phyloP scores from a whole-genome alignment of 352 stramenopile genomes.

The Phytopythium mirpurense region DNA sequence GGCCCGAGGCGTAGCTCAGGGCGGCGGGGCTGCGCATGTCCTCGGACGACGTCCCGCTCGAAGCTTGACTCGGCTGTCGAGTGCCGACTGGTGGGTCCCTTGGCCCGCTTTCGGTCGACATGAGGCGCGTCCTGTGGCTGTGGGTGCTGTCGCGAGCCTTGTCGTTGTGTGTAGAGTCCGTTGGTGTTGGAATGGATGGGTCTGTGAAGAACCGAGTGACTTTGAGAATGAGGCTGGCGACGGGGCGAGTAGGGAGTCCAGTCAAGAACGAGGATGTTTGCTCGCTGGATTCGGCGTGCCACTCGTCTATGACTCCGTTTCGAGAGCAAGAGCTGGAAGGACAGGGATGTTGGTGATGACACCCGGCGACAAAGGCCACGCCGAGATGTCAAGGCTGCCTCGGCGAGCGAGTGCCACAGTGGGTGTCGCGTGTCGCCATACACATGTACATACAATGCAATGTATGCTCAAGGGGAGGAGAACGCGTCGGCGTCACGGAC shows the following conservation, averaged over 20 bases:
- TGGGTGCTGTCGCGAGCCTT: neutral
- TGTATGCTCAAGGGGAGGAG: too few relatives aligned
- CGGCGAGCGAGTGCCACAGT: neutral
- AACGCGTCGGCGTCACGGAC: conserved; percentile 4
- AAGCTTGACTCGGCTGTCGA: neutral
- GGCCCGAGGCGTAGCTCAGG: conserved; percentile 21
- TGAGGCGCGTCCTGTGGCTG: neutral
- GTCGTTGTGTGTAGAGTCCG: neutral
- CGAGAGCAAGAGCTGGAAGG: too few relatives aligned
- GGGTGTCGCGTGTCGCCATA: neutral
- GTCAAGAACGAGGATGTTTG: conserved; percentile 8
- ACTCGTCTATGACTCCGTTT: conserved; percentile 3
- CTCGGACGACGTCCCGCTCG: neutral
- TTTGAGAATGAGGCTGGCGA: conserved; percentile 1
- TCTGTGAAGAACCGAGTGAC: neutral
- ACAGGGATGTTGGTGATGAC: too few relatives aligned
- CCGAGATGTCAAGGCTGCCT: neutral
- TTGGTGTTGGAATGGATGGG: too few relatives aligned
- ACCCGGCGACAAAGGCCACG: neutral
- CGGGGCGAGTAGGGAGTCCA: neutral
- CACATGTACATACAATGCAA: too few relatives aligned
- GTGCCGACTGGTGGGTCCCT: neutral
- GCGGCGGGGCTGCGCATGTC: conserved; percentile 7
- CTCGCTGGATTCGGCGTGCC: neutral
- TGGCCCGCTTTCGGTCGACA: neutral